These are phyloP conservation scores for Hyaloscypha hepaticicola DNA, from an alignment of 495 filamentous ascomycete genomes.

Conservation along the genomic window DNA sequence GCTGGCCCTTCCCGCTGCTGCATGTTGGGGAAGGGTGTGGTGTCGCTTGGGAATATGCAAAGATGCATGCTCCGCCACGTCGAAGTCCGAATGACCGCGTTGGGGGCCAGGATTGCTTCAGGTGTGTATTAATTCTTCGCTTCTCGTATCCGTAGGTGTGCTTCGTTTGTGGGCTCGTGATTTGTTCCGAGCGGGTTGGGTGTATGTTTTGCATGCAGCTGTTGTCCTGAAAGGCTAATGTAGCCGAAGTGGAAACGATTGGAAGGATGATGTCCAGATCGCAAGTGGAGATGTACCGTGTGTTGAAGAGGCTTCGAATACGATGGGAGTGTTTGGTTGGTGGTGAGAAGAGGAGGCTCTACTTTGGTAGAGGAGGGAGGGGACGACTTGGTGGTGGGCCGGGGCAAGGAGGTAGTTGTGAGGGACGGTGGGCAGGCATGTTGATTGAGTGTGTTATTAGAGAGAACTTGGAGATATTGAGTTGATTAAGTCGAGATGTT, in stretches of 20 bases:
- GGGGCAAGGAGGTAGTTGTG: conserved; percentile 78
- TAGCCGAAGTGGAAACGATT: not conserved
- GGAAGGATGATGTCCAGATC: conserved; percentile 16
- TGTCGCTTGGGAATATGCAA: not conserved
- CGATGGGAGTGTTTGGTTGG: conserved; percentile 9
- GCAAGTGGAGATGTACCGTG: conserved; percentile 11
- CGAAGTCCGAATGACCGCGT: not conserved
- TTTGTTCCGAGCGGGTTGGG: not conserved
- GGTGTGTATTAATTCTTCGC: not conserved
- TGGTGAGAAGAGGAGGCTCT: conserved; percentile 41
- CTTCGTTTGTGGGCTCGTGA: not conserved
- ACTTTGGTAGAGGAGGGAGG: conserved; percentile 78
- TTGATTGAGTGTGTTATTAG: conserved; percentile 36
- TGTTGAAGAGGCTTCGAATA: conserved; percentile 24
- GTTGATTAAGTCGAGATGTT: too few species aligned
- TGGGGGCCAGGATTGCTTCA: not conserved
- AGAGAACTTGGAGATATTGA: not conserved
- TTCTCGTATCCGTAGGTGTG: not conserved
- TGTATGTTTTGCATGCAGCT: not conserved
- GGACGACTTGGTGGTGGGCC: conserved; percentile 81
- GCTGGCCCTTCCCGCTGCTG: not conserved
- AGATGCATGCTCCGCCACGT: not conserved
- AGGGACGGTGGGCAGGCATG: conserved; percentile 69
- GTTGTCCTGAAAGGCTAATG: conserved; percentile 2
- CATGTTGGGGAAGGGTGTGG: too few species aligned